Percentiles rank a stretch among this genome's conserved stretches.
These are phyloP conservation scores for Penicillium corylophilum DNA, from an alignment of 2,329 filamentous ascomycete species.

Conservation along the genomic window DNA sequence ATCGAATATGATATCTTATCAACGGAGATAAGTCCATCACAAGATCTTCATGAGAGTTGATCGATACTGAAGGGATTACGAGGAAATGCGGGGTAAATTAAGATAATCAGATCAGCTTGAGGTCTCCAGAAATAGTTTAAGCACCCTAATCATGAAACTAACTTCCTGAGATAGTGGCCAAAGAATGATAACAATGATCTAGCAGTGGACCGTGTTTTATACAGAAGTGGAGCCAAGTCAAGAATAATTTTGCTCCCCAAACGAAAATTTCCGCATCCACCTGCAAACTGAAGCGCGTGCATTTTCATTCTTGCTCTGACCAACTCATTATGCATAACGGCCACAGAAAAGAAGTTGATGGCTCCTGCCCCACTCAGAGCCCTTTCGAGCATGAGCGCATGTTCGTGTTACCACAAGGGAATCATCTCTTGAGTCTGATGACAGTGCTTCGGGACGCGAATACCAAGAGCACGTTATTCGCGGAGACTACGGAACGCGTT, in stretches of 20 bases:
- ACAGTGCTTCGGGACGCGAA: conserved; percentile 4
- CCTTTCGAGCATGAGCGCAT: neutral
- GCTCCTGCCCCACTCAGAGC: neutral
- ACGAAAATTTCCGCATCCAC: neutral
- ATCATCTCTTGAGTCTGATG: conserved; percentile 5
- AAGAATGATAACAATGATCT: neutral
- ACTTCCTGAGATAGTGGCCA: neutral
- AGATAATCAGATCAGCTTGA: neutral
- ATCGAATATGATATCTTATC: neutral
- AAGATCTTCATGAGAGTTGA: neutral
- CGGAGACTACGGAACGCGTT: conserved; percentile 1
- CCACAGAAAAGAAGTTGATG: neutral
- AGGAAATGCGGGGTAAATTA: neutral
- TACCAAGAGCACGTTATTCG: neutral
- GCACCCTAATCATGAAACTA: neutral
- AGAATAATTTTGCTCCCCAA: neutral
- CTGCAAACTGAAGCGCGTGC: neutral
- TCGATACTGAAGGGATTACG: neutral
- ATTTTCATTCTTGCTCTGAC: neutral
- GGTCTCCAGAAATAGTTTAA: neutral
- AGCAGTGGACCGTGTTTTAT: neutral
- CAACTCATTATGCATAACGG: neutral
- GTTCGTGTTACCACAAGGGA: conserved; percentile 1
- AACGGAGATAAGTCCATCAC: neutral
- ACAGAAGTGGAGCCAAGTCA: neutral